These are phyloP conservation scores for Yueomyces sp. DNA, from an alignment of 805 yeast genomes.

Conservation along the genomic window DNA sequence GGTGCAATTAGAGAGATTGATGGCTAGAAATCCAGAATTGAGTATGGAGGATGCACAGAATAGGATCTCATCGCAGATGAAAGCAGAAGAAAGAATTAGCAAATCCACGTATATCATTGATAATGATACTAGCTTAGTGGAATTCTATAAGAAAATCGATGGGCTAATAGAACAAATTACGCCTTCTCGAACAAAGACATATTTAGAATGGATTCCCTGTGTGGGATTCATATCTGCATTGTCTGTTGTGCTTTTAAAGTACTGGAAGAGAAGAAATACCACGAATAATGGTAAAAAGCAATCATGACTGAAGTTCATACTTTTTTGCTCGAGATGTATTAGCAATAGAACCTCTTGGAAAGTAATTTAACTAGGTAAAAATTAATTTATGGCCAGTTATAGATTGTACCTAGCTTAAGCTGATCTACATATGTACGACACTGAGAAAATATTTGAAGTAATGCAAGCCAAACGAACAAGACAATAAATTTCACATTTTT, in stretches of 20 bases:
- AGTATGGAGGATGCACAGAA: constrained; percentile 51
- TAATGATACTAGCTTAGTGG: constrained; percentile 38
- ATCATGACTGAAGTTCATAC: too few species aligned
- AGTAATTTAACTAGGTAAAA: too few species aligned
- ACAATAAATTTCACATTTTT: too few species aligned
- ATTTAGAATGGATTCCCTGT: constrained; percentile 30
- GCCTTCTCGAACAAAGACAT: constrained; percentile 25
- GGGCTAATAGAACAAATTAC: constrained; percentile 23
- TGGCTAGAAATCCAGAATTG: constrained; percentile 54
- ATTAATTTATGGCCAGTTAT: too few species aligned
- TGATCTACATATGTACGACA: too few species aligned
- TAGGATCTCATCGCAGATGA: constrained; percentile 69
- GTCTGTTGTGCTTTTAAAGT: constrained; percentile 10
- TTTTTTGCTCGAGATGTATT: not conserved
- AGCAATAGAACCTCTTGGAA: too few species aligned
- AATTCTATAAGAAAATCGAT: constrained; percentile 33
- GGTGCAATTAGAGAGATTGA: constrained; percentile 49
- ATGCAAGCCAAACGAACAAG: too few species aligned
- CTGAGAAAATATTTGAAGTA: too few species aligned
- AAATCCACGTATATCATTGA: constrained; percentile 57
- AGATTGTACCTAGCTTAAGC: too few species aligned
- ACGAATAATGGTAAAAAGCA: not conserved
- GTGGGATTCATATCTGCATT: constrained; percentile 24
- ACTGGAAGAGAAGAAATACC: not conserved
- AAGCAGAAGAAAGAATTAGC: constrained; percentile 39